Percentiles rank a stretch among this genome's conserved stretches.
Conservation (phyloP, 345 rosid genomes). For the Hibiscus trionum region DNA sequence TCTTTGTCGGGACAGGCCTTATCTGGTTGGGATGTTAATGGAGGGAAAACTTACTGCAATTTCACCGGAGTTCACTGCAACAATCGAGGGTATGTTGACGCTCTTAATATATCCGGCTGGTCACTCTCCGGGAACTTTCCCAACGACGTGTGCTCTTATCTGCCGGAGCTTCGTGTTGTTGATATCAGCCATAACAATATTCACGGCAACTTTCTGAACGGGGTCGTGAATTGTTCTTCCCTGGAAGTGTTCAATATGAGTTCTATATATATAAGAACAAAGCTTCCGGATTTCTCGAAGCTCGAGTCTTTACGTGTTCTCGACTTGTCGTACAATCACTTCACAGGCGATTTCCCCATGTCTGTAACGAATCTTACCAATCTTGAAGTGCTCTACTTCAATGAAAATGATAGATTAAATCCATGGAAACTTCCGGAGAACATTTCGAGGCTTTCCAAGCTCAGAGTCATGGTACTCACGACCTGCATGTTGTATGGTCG, state of each 20-base stretch:
- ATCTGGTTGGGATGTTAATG: conserved; percentile 49
- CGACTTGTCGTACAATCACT: conserved; percentile 63
- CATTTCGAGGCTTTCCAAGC: conserved; percentile 51
- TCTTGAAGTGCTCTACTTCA: conserved; percentile 46
- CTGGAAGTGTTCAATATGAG: conserved; percentile 50
- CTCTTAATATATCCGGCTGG: conserved; percentile 50
- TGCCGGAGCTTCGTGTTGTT: conserved; percentile 61
- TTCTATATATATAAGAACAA: conserved; percentile 28
- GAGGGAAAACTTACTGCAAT: conserved; percentile 43
- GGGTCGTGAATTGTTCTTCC: conserved; percentile 57
- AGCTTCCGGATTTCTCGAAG: conserved; percentile 58
- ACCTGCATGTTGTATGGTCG: conserved; percentile 60
- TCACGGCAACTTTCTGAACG: conserved; percentile 39
- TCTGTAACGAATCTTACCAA: conserved; percentile 54
- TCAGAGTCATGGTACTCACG: conserved; percentile 52
- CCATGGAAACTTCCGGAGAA: conserved; percentile 51
- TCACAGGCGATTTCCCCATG: conserved; percentile 59
- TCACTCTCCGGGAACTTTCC: conserved; percentile 65
- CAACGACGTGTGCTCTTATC: conserved; percentile 46
- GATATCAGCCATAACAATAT: conserved; percentile 53
- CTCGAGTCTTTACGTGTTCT: conserved; percentile 49
- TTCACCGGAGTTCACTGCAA: conserved; percentile 69
- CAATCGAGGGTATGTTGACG: conserved; percentile 42
- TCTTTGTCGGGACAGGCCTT: conserved; percentile 48
- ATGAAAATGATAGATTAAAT: conserved; percentile 37